A percentile compares a stretch with the other conserved stretches of the same genome.
These are phyloP conservation scores for Cyclotella choctawhatcheeana DNA, from an alignment of 108 stramenopile genomes.

Conservation along the genomic window DNA sequence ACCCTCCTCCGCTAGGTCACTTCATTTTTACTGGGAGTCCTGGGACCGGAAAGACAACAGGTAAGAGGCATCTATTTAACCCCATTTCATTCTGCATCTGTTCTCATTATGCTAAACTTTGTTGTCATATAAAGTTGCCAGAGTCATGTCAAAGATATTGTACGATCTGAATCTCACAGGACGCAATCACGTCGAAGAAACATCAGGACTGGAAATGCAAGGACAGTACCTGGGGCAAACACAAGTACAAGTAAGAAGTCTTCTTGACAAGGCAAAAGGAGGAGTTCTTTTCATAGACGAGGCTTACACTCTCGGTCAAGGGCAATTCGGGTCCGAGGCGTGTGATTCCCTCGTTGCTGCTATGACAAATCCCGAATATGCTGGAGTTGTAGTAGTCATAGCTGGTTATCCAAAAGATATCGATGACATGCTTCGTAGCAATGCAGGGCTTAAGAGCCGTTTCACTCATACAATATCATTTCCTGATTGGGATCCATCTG, in stretches of 20 bases:
- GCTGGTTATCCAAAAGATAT: slow-evolving; percentile 63
- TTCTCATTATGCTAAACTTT: slow-evolving; percentile 30
- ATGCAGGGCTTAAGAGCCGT: slow-evolving; percentile 58
- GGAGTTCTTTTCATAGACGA: slow-evolving; percentile 81
- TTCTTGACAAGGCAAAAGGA: slow-evolving; percentile 61
- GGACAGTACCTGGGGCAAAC: slow-evolving; percentile 48
- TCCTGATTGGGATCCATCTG: slow-evolving; percentile 43
- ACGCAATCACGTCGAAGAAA: slow-evolving; percentile 44
- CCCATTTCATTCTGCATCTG: neutral
- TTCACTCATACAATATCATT: slow-evolving; percentile 51
- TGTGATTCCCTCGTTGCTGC: slow-evolving; percentile 53
- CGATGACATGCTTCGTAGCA: slow-evolving; percentile 52
- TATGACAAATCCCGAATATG: slow-evolving; percentile 52
- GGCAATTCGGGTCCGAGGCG: slow-evolving; percentile 51
- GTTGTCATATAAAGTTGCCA: slow-evolving; percentile 69
- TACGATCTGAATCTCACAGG: slow-evolving; percentile 30
- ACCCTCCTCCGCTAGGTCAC: slow-evolving; percentile 35
- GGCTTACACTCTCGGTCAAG: slow-evolving; percentile 64
- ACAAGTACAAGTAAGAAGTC: slow-evolving; percentile 34
- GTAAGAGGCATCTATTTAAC: neutral
- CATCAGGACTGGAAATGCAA: slow-evolving; percentile 27
- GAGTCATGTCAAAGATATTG: slow-evolving; percentile 54
- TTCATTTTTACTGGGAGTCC: slow-evolving; percentile 38
- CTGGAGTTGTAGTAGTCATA: slow-evolving; percentile 49
- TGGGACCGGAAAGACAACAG: slow-evolving; percentile 15